A percentile compares a stretch with the other conserved stretches of the same genome.
These are phyloP conservation scores for Saccharomyces hybrid DNA, from an alignment of 1,139 yeast species.

Conservation along the genomic window DNA sequence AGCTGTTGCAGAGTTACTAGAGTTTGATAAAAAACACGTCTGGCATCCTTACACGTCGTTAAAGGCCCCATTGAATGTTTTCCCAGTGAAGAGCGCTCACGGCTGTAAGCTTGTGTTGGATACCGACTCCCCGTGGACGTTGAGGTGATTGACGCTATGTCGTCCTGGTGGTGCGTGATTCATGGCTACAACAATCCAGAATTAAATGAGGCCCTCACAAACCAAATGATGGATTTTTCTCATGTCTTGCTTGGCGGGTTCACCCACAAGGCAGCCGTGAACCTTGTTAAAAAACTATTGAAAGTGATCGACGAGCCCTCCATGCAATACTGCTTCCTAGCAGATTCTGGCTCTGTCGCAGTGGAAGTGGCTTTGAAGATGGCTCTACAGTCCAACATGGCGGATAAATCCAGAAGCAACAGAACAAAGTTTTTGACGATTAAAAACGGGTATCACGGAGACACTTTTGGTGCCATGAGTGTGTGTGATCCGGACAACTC, in stretches of 20 bases:
- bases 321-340: constrained; percentile 29
- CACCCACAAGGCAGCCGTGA: constrained; percentile 31
- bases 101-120: constrained; percentile 24
- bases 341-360: constrained; percentile 48
- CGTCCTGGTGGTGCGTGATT: constrained; percentile 35
- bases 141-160: constrained; percentile 31
- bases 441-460: constrained; percentile 29
- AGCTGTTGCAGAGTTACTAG: constrained; percentile 9
- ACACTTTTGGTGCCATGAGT: constrained; percentile 31
- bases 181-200: constrained; percentile 32
- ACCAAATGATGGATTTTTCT: constrained; percentile 26
- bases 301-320: constrained; percentile 21
- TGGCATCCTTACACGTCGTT: constrained; percentile 35
- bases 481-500: constrained; percentile 31
- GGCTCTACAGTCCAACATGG: constrained; percentile 33
- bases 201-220: constrained; percentile 26
- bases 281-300: constrained; percentile 20
- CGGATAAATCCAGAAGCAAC: constrained; percentile 12
- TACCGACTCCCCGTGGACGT: constrained; percentile 9
- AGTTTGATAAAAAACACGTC: constrained; percentile 27
- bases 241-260: constrained; percentile 35
- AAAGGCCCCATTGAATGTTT: constrained; percentile 26
- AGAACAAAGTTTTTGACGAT: constrained; percentile 23
- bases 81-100: constrained; percentile 26
- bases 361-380: constrained; percentile 49